phyloP scores from a whole-genome alignment of 352 stramenopile species.

The Peronosclerospora sorghi region DNA sequence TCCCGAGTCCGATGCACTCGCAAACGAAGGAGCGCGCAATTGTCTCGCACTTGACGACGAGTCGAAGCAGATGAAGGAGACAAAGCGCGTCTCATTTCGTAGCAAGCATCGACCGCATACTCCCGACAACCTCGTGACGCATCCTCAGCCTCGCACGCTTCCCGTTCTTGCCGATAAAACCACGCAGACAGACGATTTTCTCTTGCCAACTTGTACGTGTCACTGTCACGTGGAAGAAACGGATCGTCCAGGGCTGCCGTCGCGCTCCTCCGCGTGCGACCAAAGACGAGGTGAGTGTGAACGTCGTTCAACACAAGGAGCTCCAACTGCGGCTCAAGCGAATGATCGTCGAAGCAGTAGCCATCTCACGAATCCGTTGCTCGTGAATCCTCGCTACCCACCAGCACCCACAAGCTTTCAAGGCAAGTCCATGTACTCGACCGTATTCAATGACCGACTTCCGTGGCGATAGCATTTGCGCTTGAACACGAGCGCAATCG shows the following conservation, averaged over 20 bases:
- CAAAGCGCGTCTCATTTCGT: slow-evolving; percentile 21
- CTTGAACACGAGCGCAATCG: not conserved
- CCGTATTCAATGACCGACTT: slow-evolving; percentile 18
- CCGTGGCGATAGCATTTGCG: slow-evolving; percentile 19
- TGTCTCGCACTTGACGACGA: slow-evolving; percentile 22
- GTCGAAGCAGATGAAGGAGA: slow-evolving; percentile 3
- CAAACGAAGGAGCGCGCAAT: slow-evolving; percentile 21
- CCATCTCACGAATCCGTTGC: slow-evolving; percentile 32
- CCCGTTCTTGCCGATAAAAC: slow-evolving; percentile 24
- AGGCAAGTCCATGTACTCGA: slow-evolving; percentile 29
- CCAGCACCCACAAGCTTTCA: slow-evolving; percentile 30
- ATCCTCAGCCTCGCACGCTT: slow-evolving; percentile 13
- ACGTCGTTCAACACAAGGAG: slow-evolving; percentile 3
- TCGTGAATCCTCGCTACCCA: slow-evolving; percentile 37
- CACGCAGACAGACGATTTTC: slow-evolving; percentile 22
- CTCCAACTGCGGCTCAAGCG: not conserved
- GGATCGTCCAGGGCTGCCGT: not conserved
- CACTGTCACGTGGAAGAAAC: not conserved
- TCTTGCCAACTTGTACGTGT: slow-evolving; percentile 1
- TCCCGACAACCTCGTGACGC: not conserved
- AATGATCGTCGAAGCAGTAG: slow-evolving; percentile 8
- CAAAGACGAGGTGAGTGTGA: slow-evolving; percentile 2
- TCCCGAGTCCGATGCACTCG: slow-evolving; percentile 21
- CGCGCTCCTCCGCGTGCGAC: slow-evolving; percentile 3
- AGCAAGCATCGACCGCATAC: not conserved